A percentile compares a stretch with the other conserved stretches of the same genome.
Conservation (phyloP, 768 basidiomycete genomes). For the Hortiboletus campestris region DNA sequence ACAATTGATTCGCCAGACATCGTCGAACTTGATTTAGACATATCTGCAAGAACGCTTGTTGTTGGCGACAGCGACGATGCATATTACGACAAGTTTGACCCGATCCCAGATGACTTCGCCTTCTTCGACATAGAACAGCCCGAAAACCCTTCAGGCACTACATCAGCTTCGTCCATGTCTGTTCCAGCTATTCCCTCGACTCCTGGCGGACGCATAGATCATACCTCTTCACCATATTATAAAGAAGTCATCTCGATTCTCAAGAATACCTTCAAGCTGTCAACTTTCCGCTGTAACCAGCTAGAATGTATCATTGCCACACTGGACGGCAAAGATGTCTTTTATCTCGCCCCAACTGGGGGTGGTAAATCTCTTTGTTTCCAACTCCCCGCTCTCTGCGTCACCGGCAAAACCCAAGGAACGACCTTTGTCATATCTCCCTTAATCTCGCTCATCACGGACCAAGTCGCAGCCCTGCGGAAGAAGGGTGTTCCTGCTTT, state of each 20-base stretch:
- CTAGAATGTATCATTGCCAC: constrained; percentile 81
- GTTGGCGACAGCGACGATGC: constrained; percentile 43
- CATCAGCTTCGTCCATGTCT: constrained; percentile 9
- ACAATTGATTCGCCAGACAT: constrained; percentile 10
- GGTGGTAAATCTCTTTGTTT: constrained; percentile 89
- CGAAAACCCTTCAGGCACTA: constrained; percentile 7
- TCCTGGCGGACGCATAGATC: constrained; percentile 22
- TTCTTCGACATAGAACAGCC: constrained; percentile 14
- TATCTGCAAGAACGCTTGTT: constrained; percentile 17
- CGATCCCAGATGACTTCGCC: constrained; percentile 16
- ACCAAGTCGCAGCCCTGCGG: constrained; percentile 74
- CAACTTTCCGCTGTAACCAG: constrained; percentile 77
- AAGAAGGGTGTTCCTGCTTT: constrained; percentile 68
- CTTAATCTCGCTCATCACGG: constrained; percentile 81
- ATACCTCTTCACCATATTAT: constrained; percentile 33
- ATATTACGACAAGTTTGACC: constrained; percentile 48
- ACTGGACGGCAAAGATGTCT: constrained; percentile 79
- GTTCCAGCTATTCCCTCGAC: neutral
- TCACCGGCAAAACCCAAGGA: constrained; percentile 66
- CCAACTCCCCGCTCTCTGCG: constrained; percentile 87
- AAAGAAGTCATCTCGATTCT: constrained; percentile 31
- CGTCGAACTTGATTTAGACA: constrained; percentile 24
- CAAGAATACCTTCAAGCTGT: constrained; percentile 54
- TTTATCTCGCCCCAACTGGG: constrained; percentile 96
- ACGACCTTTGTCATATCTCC: constrained; percentile 91